Conservation (phyloP, 352 stramenopile species). For the Halophytophthora polymorphica region DNA sequence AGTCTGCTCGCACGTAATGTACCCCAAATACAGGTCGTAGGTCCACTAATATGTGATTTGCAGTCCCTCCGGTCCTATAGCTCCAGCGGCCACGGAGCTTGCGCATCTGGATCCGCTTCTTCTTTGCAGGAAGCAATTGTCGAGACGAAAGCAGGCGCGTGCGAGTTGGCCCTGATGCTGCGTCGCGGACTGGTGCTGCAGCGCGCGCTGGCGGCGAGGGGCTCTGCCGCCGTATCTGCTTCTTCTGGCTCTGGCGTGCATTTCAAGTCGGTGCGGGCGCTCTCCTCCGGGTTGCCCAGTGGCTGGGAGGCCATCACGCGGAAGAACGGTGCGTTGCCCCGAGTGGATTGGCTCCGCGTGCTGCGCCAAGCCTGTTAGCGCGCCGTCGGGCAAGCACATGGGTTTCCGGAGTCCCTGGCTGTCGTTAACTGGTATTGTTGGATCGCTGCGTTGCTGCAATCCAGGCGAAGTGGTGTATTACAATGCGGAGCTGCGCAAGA, state of each 20-base stretch:
- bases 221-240: constrained; percentile 3
- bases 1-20: too few relatives aligned
- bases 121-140: too few relatives aligned
- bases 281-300: constrained; percentile 38
- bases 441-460: constrained; percentile 1
- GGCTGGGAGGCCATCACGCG: constrained; percentile 63
- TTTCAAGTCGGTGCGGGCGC: constrained; percentile 5
- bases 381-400: too few relatives aligned
- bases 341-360: neutral
- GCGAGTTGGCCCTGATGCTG: too few relatives aligned
- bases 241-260: neutral
- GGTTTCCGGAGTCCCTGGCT: too few relatives aligned
- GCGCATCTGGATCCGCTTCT: too few relatives aligned
- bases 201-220: constrained; percentile 9
- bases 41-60: too few relatives aligned
- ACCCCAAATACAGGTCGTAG: too few relatives aligned
- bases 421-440: neutral
- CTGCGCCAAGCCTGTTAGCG: too few relatives aligned
- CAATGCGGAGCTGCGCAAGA: constrained; percentile 57
- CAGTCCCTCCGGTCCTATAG: too few relatives aligned
- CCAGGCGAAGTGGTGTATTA: constrained; percentile 66
- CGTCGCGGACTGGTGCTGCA: constrained; percentile 11
- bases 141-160: too few relatives aligned
- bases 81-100: too few relatives aligned
- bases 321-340: constrained; percentile 40